Evolutionary conservation across 208 protist genomes (phyloP).

Genomic region (Acanthamoeba lenticulata): DNA sequence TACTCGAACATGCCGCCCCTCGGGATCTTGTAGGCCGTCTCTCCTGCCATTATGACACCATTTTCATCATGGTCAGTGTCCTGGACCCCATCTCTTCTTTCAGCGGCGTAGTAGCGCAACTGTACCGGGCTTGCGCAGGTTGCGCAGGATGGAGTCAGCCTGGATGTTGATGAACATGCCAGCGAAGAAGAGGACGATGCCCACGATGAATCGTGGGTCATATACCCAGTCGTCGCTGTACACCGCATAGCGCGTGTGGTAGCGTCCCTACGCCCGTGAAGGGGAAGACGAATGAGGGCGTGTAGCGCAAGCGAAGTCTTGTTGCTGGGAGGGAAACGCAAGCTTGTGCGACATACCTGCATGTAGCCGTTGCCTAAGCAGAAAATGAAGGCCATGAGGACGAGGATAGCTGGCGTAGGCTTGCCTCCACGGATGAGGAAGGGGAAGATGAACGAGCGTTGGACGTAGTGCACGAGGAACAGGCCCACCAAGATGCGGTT

Average conservation of each 20-base stretch:
- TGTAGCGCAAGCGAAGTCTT: neutral
- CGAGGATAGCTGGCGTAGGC: conserved; percentile 70
- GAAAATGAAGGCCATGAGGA: conserved; percentile 79
- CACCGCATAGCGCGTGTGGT: conserved; percentile 49
- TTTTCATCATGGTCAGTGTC: conserved; percentile 20
- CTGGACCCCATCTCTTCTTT: conserved; percentile 14
- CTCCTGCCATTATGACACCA: conserved; percentile 73
- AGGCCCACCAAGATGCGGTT: conserved; percentile 47
- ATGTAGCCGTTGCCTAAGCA: conserved; percentile 80
- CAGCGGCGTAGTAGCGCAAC: neutral
- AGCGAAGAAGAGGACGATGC: conserved; percentile 68
- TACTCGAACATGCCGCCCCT: conserved; percentile 86
- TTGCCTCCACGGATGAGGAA: conserved; percentile 73
- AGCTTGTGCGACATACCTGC: conserved; percentile 2
- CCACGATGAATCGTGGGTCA: conserved; percentile 69
- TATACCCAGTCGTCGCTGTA: conserved; percentile 68
- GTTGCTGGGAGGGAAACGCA: neutral
- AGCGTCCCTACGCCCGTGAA: neutral
- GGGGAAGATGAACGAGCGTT: conserved; percentile 78
- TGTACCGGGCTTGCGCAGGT: conserved; percentile 72
- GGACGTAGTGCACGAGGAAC: conserved; percentile 71
- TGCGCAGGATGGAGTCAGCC: conserved; percentile 80
- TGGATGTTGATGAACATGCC: conserved; percentile 86
- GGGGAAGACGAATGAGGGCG: neutral
- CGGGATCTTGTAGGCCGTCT: conserved; percentile 87